A percentile compares a stretch with the other conserved stretches of the same genome.
Conservation (phyloP, 805 yeast species). For the Yamadazyma insecticola region DNA sequence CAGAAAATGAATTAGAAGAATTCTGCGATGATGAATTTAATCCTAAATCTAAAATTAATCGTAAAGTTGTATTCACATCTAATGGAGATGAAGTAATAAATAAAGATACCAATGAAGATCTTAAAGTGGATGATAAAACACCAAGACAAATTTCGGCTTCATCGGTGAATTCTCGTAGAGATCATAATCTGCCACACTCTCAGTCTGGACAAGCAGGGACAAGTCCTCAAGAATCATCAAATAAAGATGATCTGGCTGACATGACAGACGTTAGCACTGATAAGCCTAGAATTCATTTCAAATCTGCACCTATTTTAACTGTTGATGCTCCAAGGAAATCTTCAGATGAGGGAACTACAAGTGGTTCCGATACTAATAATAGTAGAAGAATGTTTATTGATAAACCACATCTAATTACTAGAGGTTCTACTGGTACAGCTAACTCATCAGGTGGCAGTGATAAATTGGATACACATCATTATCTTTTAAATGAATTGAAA, state of each 20-base stretch:
- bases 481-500: slow-evolving; percentile 13
- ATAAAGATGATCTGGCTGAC: too few species aligned
- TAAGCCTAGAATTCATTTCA: too few species aligned
- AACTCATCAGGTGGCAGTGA: slow-evolving; percentile 21
- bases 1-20: slow-evolving; percentile 30
- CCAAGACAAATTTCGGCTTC: slow-evolving; percentile 3
- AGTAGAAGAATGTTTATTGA: slow-evolving; percentile 17
- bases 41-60: slow-evolving; percentile 45
- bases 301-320: too few species aligned
- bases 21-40: slow-evolving; percentile 69
- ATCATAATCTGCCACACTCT: too few species aligned
- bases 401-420: slow-evolving; percentile 41
- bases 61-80: slow-evolving; percentile 43
- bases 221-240: too few species aligned
- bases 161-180: too few species aligned
- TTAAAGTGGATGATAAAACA: not conserved
- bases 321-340: too few species aligned
- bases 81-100: slow-evolving; percentile 6
- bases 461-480: slow-evolving; percentile 5
- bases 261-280: too few species aligned
- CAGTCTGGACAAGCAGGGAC: too few species aligned
- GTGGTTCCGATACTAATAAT: not conserved
- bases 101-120: not conserved
- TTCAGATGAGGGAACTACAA: slow-evolving; percentile 3
- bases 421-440: slow-evolving; percentile 52